A percentile compares a stretch with the other conserved stretches of the same genome.
phyloP scores from a whole-genome alignment of 2,329 filamentous ascomycete species.

The Colletotrichum sp. region DNA sequence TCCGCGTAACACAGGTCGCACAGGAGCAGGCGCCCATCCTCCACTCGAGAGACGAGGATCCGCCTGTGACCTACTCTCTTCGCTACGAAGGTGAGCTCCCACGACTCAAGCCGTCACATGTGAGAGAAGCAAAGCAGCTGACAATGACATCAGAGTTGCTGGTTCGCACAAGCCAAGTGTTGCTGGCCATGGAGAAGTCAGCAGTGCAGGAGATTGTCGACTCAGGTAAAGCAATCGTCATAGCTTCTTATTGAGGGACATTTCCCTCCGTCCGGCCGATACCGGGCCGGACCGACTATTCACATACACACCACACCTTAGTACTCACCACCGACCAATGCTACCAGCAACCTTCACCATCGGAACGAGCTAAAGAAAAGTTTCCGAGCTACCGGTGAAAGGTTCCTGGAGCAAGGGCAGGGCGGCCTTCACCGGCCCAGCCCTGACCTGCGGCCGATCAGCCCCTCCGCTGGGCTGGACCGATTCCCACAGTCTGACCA shows the following conservation, averaged over 20 bases:
- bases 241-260: slow-evolving; percentile 50
- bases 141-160: slow-evolving; percentile 63
- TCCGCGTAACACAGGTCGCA: slow-evolving; percentile 56
- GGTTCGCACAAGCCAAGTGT: slow-evolving; percentile 66
- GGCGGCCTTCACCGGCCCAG: background rate
- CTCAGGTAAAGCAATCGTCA: slow-evolving; percentile 71
- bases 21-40: slow-evolving; percentile 57
- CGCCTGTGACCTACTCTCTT: slow-evolving; percentile 72
- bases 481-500: slow-evolving; percentile 6
- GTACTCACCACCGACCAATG: background rate
- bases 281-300: background rate
- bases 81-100: slow-evolving; percentile 70
- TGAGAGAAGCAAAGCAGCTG: background rate
- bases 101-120: background rate
- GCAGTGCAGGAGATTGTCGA: slow-evolving; percentile 62
- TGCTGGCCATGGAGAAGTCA: slow-evolving; percentile 70
- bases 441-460: background rate
- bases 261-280: slow-evolving; percentile 21
- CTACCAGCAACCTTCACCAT: background rate
- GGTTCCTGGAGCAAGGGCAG: background rate
- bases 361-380: background rate
- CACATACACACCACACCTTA: background rate
- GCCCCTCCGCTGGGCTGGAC: background rate
- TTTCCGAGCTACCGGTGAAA: background rate
- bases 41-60: slow-evolving; percentile 63